phyloP scores from a whole-genome alignment of 495 filamentous ascomycete genomes.

The Xylaria palmicola region DNA sequence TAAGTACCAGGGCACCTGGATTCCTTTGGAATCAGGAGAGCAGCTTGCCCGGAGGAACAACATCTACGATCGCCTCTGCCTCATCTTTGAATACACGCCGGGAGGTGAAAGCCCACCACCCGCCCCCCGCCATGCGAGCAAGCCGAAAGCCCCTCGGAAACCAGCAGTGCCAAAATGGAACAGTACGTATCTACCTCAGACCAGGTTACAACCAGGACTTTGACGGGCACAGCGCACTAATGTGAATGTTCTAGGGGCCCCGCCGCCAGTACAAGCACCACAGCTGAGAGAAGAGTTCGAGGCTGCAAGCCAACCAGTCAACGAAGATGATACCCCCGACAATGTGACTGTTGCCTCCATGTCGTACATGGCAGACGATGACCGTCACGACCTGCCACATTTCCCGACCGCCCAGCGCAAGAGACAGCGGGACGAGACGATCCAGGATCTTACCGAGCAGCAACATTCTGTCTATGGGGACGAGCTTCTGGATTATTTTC shows the following conservation, averaged over 20 bases:
- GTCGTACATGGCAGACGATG: slow-evolving; percentile 80
- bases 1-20: slow-evolving; percentile 99
- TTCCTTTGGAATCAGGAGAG: slow-evolving; percentile 79
- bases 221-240: slow-evolving; percentile 9
- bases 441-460: slow-evolving; percentile 69
- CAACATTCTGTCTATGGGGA: slow-evolving; percentile 89
- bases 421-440: slow-evolving; percentile 69
- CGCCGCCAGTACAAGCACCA: slow-evolving; percentile 21
- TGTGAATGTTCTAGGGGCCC: slow-evolving; percentile 30
- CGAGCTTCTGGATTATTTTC: slow-evolving; percentile 90
- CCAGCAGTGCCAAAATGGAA: slow-evolving; percentile 55
- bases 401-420: slow-evolving; percentile 70
- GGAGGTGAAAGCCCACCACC: slow-evolving; percentile 87
- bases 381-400: slow-evolving; percentile 65
- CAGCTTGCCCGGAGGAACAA: slow-evolving; percentile 81
- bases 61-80: slow-evolving; percentile 73
- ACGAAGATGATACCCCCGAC: slow-evolving; percentile 80
- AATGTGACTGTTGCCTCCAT: slow-evolving; percentile 76
- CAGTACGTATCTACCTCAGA: slow-evolving; percentile 34
- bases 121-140: slow-evolving; percentile 86
- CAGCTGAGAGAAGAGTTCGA: slow-evolving; percentile 45
- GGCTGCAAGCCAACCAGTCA: slow-evolving; percentile 55
- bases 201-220: background rate
- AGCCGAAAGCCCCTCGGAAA: slow-evolving; percentile 66
- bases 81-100: slow-evolving; percentile 87